Conservation (phyloP, 208 protist species). For the Acanthamoeba quina region DNA sequence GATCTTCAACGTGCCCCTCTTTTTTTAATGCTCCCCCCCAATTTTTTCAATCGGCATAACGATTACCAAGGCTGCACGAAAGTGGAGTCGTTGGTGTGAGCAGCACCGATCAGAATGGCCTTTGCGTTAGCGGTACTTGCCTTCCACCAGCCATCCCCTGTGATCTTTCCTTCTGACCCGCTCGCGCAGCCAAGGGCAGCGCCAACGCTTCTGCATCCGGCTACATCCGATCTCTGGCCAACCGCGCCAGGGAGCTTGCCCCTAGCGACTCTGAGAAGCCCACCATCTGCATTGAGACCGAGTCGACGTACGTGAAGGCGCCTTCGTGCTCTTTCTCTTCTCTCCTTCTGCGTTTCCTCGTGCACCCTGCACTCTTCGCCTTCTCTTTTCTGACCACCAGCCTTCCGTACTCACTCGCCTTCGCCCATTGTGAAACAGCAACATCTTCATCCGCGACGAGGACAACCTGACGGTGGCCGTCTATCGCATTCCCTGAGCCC, state of each 20-base stretch:
- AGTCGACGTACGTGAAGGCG: constrained; percentile 28
- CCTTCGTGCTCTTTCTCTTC: neutral
- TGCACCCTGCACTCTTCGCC: too few species aligned
- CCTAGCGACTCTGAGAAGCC: constrained; percentile 22
- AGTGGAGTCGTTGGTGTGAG: constrained; percentile 56
- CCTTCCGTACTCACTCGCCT: neutral
- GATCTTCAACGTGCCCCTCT: too few species aligned
- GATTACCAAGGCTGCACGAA: constrained; percentile 29
- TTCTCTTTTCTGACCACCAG: too few species aligned
- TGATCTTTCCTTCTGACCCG: neutral
- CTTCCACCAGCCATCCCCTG: too few species aligned
- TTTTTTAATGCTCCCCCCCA: too few species aligned
- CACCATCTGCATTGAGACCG: constrained; percentile 68
- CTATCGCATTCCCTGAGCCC: constrained; percentile 57
- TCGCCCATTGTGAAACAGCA: neutral
- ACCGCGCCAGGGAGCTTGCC: constrained; percentile 32
- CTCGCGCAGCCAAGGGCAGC: constrained; percentile 59
- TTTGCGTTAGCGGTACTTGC: constrained; percentile 57
- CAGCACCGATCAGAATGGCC: constrained; percentile 23
- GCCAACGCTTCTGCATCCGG: constrained; percentile 47
- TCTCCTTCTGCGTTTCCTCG: neutral
- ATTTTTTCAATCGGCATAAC: neutral
- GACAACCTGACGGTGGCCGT: constrained; percentile 66
- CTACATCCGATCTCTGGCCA: constrained; percentile 46
- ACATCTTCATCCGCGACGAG: constrained; percentile 68